Evolutionary conservation across 495 filamentous ascomycete species (phyloP).

Genomic region (Beverwykella pulmonaria): DNA sequence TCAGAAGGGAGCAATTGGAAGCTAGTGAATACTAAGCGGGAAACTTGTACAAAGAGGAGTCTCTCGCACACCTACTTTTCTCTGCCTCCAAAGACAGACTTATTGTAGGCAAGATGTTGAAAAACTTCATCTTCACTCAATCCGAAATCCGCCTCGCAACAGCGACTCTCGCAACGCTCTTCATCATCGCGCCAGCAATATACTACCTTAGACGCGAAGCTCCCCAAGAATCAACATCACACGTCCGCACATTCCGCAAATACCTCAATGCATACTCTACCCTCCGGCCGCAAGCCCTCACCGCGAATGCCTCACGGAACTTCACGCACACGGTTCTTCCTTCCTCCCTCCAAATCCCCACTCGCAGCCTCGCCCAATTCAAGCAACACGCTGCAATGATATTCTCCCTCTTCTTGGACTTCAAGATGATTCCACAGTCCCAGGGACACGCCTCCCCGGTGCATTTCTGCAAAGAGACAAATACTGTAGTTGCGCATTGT

Average conservation of each 20-base stretch:
- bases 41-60: background rate
- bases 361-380: constrained; percentile 7
- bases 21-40: background rate
- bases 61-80: too few relatives aligned
- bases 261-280: constrained; percentile 17
- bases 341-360: constrained; percentile 5
- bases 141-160: constrained; percentile 20
- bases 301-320: constrained; percentile 2
- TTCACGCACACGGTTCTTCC: constrained; percentile 29
- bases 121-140: background rate
- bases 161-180: constrained; percentile 4
- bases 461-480: constrained; percentile 14
- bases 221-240: constrained; percentile 6
- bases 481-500: constrained; percentile 32
- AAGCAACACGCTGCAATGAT: constrained; percentile 25
- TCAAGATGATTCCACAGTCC: constrained; percentile 25
- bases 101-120: background rate
- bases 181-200: constrained; percentile 1
- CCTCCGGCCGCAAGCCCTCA: constrained; percentile 15
- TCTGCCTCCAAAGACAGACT: too few relatives aligned
- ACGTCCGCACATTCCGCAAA: constrained; percentile 18
- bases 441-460: background rate
- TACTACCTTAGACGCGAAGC: constrained; percentile 5
- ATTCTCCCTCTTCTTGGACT: constrained; percentile 28
- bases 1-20: too few relatives aligned